Evolutionary conservation across 345 rosid genomes (phyloP), one percentile per base, ranked within the genome.

Genomic region (Eucalyptus shirleyi): DNA sequence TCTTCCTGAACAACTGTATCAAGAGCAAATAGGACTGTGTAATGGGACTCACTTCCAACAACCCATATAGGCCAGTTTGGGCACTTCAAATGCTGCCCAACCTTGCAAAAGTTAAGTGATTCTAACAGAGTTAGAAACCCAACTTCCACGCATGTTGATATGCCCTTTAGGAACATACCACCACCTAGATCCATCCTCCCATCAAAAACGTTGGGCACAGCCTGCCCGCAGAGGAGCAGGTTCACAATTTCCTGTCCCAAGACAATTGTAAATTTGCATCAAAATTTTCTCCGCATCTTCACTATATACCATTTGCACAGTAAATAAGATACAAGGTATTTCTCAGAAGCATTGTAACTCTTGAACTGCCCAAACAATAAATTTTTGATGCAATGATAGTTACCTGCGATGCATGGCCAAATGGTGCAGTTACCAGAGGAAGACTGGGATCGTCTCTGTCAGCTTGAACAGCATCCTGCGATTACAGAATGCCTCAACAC

Each of bases 321-420:
- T 40, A 77, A 77, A 77, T 40, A 77, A 77, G 30, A 77, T 42
- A 21, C 85, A 77, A 77, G 30, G 9, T 40, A 77, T 21, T 40
- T 77, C 28, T 77, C 83, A 77, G 83, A 77, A 77, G 47, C 83
- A 77, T 40, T 7, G 12, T 6, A 53, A 86, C 59, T 53, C 28
- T 13, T 53, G 42, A 32, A 59, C 67, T 44, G 32, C 45, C 55
- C 18, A 59, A 81, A 40, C 15, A 72, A 72, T 23, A 23, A 37
- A 32, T 34, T 85, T 17, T 50, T 47, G 12, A 87, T 23, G 50
- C 40, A 32, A 62, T 23, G 30, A 34, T 40, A n/a, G 21, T 60
- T 93, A 98, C 99, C 99, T 98, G 99, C 12, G 99, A 98, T 18
- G 99, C 99, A 95, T 98, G 99, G 87, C 99, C 99, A 94, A 98